phyloP scores from a whole-genome alignment of 257 asterid species.

The Solanum okadae region DNA sequence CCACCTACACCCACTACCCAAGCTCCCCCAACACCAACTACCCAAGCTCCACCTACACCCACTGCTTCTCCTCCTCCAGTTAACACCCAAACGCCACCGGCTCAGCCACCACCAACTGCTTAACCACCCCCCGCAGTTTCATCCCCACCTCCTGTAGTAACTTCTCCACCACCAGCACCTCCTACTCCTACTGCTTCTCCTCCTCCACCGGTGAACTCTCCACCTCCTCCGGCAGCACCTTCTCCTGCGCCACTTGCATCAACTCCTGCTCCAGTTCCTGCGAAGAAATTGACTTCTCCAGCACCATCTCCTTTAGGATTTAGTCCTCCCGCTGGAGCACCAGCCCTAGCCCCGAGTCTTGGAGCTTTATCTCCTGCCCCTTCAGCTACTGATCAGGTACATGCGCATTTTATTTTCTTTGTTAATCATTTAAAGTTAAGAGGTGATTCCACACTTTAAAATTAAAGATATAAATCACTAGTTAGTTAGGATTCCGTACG shows the following conservation, averaged over 20 bases:
- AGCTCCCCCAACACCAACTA: conserved; percentile 7
- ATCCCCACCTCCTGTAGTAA: conserved; percentile 2
- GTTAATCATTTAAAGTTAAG: neutral
- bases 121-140: neutral
- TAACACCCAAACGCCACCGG: conserved; percentile 12
- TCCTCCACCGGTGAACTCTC: neutral
- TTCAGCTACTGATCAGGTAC: conserved; percentile 10
- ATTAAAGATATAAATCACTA: neutral
- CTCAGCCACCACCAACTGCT: conserved; percentile 22
- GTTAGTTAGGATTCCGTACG: neutral
- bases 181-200: neutral
- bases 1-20: conserved; percentile 5
- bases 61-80: conserved; percentile 33
- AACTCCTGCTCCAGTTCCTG: conserved; percentile 2
- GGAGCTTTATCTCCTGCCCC: conserved; percentile 10
- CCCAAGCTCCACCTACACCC: conserved; percentile 25
- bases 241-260: neutral
- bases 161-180: conserved; percentile 1
- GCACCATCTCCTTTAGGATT: conserved; percentile 1
- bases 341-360: conserved; percentile 9
- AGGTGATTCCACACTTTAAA: neutral
- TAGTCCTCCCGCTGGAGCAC: conserved; percentile 6
- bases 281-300: neutral
- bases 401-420: neutral
- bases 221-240: neutral